Base-by-base conservation (phyloP, 495 filamentous ascomycete species). In the Parathielavia appendiculata region DNA sequence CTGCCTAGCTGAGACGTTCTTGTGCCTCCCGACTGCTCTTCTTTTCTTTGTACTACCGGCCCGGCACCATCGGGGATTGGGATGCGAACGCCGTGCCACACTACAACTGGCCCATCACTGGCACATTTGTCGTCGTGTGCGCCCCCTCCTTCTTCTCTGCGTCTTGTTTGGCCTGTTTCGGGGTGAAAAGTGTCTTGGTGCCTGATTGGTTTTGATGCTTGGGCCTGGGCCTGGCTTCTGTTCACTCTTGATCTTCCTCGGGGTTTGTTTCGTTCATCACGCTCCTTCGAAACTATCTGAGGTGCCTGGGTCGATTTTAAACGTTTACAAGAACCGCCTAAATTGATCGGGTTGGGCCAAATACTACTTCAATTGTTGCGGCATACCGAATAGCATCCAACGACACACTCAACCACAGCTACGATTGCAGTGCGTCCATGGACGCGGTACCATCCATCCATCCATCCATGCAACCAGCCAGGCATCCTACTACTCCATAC, bases 31-130 rank as follows among this genome's bases (percentile, higher is more conserved):
- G 5, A 12, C 17, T 19, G 20, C 22, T 26, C 20, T 36, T 20
- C 5, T 12, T 35, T 2, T 40, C 38, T 43, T 54, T 44, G 51
- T 54, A 54, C 51, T 23, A 54, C 51, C 51, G 51, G 39, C 44
- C 51, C 8, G 8, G 26, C 9, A 7, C 16, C 5, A 38, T 17
- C 13, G 12, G 26, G 46, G 16, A 17, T 34, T 1, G 26, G 26
- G 6, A 30, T 30, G 26, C 26, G 26, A 26, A 39, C 17, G 40
- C 40, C 13, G 44, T 26, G 44, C 22, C 46, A 48, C 46, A 32
- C 46, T 5, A 11, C 13, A 3, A 12, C 26, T 30, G 26, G 16
- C 14, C 19, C 19, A n/a, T 17, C 16, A 43, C 40, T 43, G 38
- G 38, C 16, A 40, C 38, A 16, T 43, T 43, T 40, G n/a, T 43